A percentile compares a stretch with the other conserved stretches of the same genome.
Conservation (phyloP, 2,329 filamentous ascomycete species). For the Exophiala bonariae region DNA sequence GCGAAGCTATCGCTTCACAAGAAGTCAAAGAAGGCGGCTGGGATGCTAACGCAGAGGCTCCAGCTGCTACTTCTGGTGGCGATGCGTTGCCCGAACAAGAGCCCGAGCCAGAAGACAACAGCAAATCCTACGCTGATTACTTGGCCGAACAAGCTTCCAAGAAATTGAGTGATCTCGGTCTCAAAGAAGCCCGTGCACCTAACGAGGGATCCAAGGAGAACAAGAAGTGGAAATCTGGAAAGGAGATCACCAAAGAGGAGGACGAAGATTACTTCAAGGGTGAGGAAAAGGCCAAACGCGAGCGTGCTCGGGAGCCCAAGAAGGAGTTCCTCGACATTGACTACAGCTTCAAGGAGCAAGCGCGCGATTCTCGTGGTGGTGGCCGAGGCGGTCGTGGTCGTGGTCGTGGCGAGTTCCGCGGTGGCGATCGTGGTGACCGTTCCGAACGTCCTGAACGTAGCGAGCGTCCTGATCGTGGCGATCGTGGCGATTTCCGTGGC, state of each 20-base stretch:
- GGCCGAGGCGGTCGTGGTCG: constrained; percentile 49
- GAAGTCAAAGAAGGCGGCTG: constrained; percentile 73
- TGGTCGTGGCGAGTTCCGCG: constrained; percentile 39
- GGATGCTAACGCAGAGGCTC: constrained; percentile 33
- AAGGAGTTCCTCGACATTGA: constrained; percentile 90
- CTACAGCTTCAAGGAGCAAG: constrained; percentile 73
- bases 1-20: constrained; percentile 80
- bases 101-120: constrained; percentile 75
- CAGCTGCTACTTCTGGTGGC: constrained; percentile 20
- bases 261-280: constrained; percentile 77
- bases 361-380: constrained; percentile 52
- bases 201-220: constrained; percentile 87
- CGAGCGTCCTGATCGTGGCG: constrained; percentile 45
- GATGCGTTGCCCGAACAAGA: constrained; percentile 32
- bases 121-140: constrained; percentile 87
- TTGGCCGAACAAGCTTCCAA: constrained; percentile 74
- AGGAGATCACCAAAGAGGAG: constrained; percentile 50
- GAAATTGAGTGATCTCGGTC: constrained; percentile 66
- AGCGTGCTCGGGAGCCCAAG: constrained; percentile 80
- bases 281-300: constrained; percentile 74
- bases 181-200: constrained; percentile 76
- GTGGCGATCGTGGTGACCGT: constrained; percentile 33
- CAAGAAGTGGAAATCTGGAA: constrained; percentile 54
- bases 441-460: constrained; percentile 23
- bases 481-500: constrained; percentile 32